Conservation (phyloP, 1,284 basidiomycete species). For the Prillingera fragicola region DNA sequence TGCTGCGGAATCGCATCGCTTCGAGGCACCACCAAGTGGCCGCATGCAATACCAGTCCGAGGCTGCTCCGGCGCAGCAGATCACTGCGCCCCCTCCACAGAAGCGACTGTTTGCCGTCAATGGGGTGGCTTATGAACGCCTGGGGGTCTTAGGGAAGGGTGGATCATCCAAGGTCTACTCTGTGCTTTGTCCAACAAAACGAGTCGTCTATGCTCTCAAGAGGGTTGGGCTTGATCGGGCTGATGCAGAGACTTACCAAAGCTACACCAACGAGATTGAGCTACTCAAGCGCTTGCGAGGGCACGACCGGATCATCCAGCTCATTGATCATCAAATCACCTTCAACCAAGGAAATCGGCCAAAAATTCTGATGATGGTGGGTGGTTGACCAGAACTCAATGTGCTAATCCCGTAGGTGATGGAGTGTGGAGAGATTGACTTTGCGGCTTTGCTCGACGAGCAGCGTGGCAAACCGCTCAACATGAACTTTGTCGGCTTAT, state of each 20-base stretch:
- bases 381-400: neutral
- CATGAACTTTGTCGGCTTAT: conserved; percentile 86
- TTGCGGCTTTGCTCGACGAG: conserved; percentile 73
- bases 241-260: conserved; percentile 75
- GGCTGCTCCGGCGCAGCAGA: neutral
- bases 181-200: conserved; percentile 66
- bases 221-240: conserved; percentile 77
- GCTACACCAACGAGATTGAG: conserved; percentile 92
- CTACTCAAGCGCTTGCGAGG: conserved; percentile 79
- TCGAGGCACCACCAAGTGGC: no score
- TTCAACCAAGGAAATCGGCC: conserved; percentile 57
- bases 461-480: conserved; percentile 74
- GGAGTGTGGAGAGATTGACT: conserved; percentile 88
- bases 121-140: conserved; percentile 69
- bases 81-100: no score
- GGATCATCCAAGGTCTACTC: conserved; percentile 91
- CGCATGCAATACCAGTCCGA: no score
- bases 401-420: conserved; percentile 55
- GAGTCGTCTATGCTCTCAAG: conserved; percentile 78
- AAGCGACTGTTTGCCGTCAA: conserved; percentile 55
- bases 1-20: no score
- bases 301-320: conserved; percentile 78
- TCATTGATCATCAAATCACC: conserved; percentile 73
- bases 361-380: conserved; percentile 66
- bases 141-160: conserved; percentile 83